phyloP scores from a whole-genome alignment of 305 asterid species.

The Vinca major region DNA sequence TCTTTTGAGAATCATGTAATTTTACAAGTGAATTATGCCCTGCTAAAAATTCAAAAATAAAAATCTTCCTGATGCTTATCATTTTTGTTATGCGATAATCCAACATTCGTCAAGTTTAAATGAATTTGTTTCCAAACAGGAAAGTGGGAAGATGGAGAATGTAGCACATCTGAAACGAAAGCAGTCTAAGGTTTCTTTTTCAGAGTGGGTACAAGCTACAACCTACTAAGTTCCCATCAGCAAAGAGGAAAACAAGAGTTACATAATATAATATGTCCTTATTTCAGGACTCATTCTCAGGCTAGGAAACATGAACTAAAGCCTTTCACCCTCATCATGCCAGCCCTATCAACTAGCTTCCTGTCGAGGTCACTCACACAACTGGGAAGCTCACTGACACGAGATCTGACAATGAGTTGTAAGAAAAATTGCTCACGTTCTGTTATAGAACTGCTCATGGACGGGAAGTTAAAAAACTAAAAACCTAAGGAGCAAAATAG shows the following conservation, averaged over 20 bases:
- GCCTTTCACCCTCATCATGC: not conserved
- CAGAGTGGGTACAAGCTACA: not conserved
- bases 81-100: not conserved
- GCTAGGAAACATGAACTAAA: not conserved
- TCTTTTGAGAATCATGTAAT: not conserved
- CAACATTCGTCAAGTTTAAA: not conserved
- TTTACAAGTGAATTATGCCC: no score
- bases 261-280: not conserved
- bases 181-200: not conserved
- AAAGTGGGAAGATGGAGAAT: not conserved
- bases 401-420: not conserved
- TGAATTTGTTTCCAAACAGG: not conserved
- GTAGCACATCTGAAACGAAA: not conserved
- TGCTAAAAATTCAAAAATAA: not conserved
- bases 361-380: not conserved
- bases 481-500: conserved; percentile 8
- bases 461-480: not conserved
- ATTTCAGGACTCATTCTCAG: not conserved
- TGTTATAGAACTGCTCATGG: not conserved
- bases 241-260: not conserved
- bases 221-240: not conserved
- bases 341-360: not conserved
- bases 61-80: not conserved
- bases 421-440: conserved; percentile 1
- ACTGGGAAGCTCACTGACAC: not conserved